Evolutionary conservation across 441 rosid genomes (phyloP).

Genomic region (Erodium texanum): DNA sequence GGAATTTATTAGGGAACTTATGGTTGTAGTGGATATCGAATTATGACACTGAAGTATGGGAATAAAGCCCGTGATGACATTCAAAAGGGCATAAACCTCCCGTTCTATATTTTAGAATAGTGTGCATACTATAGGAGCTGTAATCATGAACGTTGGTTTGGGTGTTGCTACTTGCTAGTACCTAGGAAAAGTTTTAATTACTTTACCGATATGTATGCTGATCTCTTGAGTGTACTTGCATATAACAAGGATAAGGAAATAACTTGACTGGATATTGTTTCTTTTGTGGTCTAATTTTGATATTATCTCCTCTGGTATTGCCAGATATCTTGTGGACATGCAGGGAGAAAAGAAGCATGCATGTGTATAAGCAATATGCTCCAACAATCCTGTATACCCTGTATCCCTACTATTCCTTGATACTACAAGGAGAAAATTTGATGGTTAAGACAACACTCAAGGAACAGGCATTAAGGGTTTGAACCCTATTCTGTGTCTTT

Average conservation of each 20-base stretch:
- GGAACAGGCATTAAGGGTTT: not conserved
- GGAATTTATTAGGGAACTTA: not conserved
- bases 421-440: not conserved
- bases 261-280: not conserved
- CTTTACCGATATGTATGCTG: not conserved
- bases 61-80: not conserved
- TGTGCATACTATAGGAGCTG: not conserved
- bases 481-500: not conserved
- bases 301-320: not conserved
- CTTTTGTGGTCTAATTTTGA: not conserved
- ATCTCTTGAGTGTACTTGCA: not conserved
- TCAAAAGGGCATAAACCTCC: not conserved
- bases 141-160: not conserved
- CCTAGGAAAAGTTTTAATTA: not conserved
- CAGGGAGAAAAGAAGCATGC: conserved; percentile 5
- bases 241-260: not conserved
- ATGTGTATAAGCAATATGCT: conserved; percentile 1
- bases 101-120: not conserved
- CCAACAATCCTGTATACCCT: not conserved
- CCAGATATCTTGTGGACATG: conserved; percentile 7
- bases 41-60: not conserved
- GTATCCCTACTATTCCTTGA: not conserved
- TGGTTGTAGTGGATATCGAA: not conserved
- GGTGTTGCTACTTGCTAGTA: not conserved
- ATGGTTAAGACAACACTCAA: not conserved